These are phyloP conservation scores for Bremia lactucae DNA, from an alignment of 352 stramenopile genomes.

Conservation along the genomic window DNA sequence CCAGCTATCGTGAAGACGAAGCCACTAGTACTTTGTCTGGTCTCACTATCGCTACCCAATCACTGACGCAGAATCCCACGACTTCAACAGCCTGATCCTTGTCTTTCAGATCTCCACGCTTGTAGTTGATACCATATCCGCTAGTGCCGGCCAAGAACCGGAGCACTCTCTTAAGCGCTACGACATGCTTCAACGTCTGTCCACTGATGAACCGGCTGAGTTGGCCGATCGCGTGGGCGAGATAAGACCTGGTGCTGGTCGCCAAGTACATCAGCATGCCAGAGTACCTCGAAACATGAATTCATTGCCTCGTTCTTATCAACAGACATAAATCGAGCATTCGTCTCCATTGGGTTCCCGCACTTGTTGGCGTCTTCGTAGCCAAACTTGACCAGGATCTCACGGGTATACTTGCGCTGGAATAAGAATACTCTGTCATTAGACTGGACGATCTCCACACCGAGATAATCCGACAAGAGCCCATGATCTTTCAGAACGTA, in stretches of 20 bases:
- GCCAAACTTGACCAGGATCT: no score
- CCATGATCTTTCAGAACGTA: no score
- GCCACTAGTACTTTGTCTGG: conserved; percentile 1
- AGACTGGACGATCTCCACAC: no score
- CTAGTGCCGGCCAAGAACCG: conserved; percentile 2
- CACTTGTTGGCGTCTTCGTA: not conserved
- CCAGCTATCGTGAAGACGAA: conserved; percentile 3
- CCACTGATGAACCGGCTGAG: not conserved
- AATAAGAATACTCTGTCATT: no score
- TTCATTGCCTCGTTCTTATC: not conserved
- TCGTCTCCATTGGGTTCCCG: no score
- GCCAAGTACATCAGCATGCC: not conserved
- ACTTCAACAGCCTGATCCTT: not conserved
- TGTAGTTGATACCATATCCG: conserved; percentile 4
- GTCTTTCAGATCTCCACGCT: not conserved
- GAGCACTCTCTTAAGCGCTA: conserved; percentile 2
- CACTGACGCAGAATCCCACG: not conserved
- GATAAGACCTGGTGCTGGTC: not conserved
- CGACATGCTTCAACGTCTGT: not conserved
- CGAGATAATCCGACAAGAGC: no score
- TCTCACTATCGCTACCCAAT: conserved; percentile 4
- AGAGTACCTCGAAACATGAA: not conserved
- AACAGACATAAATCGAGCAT: not conserved
- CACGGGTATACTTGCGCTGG: no score
- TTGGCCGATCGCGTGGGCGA: not conserved